A percentile compares a stretch with the other conserved stretches of the same genome.
Conservation (phyloP, 2,329 filamentous ascomycete genomes). For the Trichoderma hamatum region DNA sequence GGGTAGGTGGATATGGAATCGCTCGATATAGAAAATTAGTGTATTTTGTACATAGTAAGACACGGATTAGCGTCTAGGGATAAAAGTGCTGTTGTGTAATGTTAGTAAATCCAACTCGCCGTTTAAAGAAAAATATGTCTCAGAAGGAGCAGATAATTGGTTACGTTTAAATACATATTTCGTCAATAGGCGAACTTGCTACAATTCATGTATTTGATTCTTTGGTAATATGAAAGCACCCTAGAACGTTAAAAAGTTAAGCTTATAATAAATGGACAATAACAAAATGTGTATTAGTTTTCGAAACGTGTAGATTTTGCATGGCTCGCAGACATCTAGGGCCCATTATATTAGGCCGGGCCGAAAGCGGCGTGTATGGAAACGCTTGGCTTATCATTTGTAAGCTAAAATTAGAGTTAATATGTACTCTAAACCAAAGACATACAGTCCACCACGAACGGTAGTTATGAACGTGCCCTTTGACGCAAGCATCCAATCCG, state of each 20-base stretch:
- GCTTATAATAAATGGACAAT: not conserved
- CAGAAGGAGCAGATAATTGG: not conserved
- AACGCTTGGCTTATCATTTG: not conserved
- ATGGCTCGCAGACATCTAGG: not conserved
- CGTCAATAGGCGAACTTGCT: not conserved
- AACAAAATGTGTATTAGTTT: not conserved
- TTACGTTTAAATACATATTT: not conserved
- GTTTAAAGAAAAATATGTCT: not conserved
- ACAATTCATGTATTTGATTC: not conserved
- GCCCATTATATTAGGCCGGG: not conserved
- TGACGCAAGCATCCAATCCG: not conserved
- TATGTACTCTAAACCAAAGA: not conserved
- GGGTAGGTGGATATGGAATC: not conserved
- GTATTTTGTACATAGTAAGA: not conserved
- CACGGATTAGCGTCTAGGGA: too few species aligned
- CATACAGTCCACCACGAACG: not conserved
- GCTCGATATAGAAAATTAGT: not conserved
- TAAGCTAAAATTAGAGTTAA: not conserved
- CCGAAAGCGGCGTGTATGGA: not conserved
- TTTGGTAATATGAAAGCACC: not conserved
- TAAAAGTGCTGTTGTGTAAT: too few species aligned
- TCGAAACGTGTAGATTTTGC: not conserved
- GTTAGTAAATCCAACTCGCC: too few species aligned
- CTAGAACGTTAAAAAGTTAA: too few species aligned
- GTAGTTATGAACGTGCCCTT: not conserved